Evolutionary conservation across 2,329 filamentous ascomycete species (phyloP), one percentile per base, ranked within the genome.

Genomic region (Neopestalotiopsis rosae): DNA sequence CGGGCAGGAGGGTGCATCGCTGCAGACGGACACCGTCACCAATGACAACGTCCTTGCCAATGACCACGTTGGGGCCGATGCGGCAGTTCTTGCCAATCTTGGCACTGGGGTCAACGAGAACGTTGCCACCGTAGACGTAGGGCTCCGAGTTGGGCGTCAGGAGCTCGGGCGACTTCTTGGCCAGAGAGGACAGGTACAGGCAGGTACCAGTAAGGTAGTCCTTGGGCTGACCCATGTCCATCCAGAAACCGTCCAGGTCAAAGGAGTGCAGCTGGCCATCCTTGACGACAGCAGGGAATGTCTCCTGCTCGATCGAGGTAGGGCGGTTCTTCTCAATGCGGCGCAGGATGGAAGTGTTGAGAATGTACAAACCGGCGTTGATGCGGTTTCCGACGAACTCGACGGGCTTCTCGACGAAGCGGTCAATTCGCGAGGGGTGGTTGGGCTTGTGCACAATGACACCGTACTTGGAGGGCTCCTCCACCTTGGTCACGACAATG

Each of bases 11-110:
- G 30, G 98, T 96, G 78, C 93, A 97, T 76, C 96, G 91, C 84
- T 98, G 95, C 73, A 99, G 88, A 75, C 95, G 91, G 57, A 98
- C 96, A 79, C 95, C 96, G 74, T 99, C 95, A 67, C 95, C 95
- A 69, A 99, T 88, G 61, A 97, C 91, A 59, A 97, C 95, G 76
- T 94, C 92, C 68, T 95, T 95, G 56, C 96, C 95, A 79, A 99
- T 97, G 71, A 94, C 96, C 68, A 99, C 95, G 74, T 99, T 98
- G 72, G 95, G 95, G 3, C 95, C 95, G 78, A 99, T 98, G 80
- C 94, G 93, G 89, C 95, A 99, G 87, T 97, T 97, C 87, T 95
- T 95, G 82, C 95, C 95, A 79, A 99, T 97, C 89, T 96, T 98
- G 72, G 95, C 95, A 0, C 93, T 90, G 65, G 95, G 92, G 81